Percentiles rank a stretch among this genome's conserved stretches.
These are phyloP conservation scores for Salix caprea DNA, from an alignment of 345 rosid species.

Conservation along the genomic window DNA sequence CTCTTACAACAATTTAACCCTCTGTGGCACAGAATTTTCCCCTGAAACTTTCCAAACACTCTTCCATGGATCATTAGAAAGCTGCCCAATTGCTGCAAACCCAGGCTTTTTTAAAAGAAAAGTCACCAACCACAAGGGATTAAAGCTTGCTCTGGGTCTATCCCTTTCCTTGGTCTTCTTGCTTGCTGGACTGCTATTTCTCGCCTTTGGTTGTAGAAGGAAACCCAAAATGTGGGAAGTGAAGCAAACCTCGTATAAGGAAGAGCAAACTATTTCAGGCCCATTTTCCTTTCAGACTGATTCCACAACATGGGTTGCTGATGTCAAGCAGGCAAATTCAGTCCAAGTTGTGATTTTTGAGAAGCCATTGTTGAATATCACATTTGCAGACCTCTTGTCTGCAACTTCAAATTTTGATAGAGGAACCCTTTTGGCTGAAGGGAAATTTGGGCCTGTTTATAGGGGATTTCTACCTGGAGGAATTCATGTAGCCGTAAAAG, in stretches of 20 bases:
- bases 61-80: slow-evolving; percentile 59
- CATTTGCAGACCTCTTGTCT: slow-evolving; percentile 80
- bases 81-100: slow-evolving; percentile 90
- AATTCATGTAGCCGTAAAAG: slow-evolving; percentile 90
- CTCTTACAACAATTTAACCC: slow-evolving; percentile 81
- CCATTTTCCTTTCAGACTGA: slow-evolving; percentile 89
- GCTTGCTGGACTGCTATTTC: slow-evolving; percentile 54
- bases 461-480: slow-evolving; percentile 91
- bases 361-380: slow-evolving; percentile 79
- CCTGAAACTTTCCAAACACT: slow-evolving; percentile 38
- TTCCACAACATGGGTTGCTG: slow-evolving; percentile 93
- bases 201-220: slow-evolving; percentile 67
- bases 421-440: slow-evolving; percentile 84
- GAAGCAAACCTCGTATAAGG: slow-evolving; percentile 60
- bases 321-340: slow-evolving; percentile 75
- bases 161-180: slow-evolving; percentile 62
- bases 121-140: slow-evolving; percentile 39
- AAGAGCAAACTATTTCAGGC: slow-evolving; percentile 71
- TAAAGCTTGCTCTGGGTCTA: slow-evolving; percentile 62
- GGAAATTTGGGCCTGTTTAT: slow-evolving; percentile 90
- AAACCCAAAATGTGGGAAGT: slow-evolving; percentile 48
- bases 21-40: slow-evolving; percentile 54
- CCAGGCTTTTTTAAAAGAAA: slow-evolving; percentile 50
- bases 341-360: slow-evolving; percentile 79
- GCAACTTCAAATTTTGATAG: slow-evolving; percentile 86